A percentile compares a stretch with the other conserved stretches of the same genome.
phyloP scores from a whole-genome alignment of 164 flowering plant genomes.

The Platanus orientalis region DNA sequence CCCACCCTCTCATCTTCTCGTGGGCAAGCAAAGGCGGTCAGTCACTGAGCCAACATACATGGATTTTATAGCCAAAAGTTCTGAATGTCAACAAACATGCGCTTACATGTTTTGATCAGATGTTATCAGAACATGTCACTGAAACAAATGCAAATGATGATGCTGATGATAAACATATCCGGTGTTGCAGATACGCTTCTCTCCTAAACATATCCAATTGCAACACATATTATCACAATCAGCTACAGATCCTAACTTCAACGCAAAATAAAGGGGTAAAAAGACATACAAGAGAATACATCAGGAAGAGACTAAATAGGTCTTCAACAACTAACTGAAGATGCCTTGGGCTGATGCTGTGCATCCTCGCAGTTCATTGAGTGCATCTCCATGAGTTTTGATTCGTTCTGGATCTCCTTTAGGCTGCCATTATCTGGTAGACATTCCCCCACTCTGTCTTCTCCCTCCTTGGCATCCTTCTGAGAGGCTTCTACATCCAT shows the following conservation, averaged over 20 bases:
- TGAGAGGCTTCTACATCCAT: background rate
- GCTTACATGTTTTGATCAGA: conserved; percentile 4
- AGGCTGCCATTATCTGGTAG: conserved; percentile 7
- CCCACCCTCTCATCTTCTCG: too few relatives aligned
- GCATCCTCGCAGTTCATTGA: conserved; percentile 11
- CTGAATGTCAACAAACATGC: conserved; percentile 6
- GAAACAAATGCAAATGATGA: background rate
- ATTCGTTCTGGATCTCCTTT: conserved; percentile 9
- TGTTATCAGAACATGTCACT: conserved; percentile 1
- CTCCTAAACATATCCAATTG: too few relatives aligned
- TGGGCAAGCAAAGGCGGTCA: too few relatives aligned
- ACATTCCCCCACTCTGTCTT: conserved; percentile 2
- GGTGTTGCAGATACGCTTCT: background rate
- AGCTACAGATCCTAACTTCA: conserved; percentile 6
- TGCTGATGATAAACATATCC: too few relatives aligned
- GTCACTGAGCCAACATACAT: too few relatives aligned
- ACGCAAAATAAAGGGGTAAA: background rate
- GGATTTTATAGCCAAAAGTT: background rate
- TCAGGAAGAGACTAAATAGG: conserved; percentile 1
- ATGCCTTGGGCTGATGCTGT: conserved; percentile 20
- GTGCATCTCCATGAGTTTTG: conserved; percentile 1
- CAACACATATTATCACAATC: background rate
- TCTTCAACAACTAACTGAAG: conserved; percentile 19
- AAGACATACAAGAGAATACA: conserved; percentile 9
- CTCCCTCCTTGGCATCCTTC: background rate